Evolutionary conservation across 441 rosid genomes (phyloP).

Genomic region (Bocquillonia castaneifolia): DNA sequence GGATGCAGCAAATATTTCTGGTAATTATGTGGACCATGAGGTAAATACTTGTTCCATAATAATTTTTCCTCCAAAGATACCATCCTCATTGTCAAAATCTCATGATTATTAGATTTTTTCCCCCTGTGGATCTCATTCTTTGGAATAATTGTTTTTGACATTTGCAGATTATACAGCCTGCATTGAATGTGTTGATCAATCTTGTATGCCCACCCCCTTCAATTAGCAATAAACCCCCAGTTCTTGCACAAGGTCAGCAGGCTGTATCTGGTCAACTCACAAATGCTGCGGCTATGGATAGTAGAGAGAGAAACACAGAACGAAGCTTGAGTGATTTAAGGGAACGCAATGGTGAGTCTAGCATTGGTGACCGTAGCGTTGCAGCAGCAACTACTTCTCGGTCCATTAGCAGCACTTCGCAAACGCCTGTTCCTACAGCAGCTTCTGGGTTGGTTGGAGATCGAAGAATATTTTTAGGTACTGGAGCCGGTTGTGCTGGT

Average conservation of each 20-base stretch:
- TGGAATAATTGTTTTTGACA: neutral
- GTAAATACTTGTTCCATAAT: slow-evolving; percentile 31
- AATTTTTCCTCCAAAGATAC: neutral
- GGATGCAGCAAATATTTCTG: slow-evolving; percentile 85
- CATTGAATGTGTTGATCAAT: slow-evolving; percentile 82
- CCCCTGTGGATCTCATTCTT: neutral
- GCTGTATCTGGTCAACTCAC: slow-evolving; percentile 45
- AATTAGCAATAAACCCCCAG: slow-evolving; percentile 77
- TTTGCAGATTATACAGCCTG: slow-evolving; percentile 91
- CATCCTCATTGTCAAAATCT: neutral
- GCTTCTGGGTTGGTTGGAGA: slow-evolving; percentile 97
- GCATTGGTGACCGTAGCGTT: slow-evolving; percentile 42
- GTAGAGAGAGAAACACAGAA: slow-evolving; percentile 44
- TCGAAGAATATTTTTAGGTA: slow-evolving; percentile 89
- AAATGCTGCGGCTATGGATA: slow-evolving; percentile 37
- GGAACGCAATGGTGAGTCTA: slow-evolving; percentile 55
- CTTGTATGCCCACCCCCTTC: slow-evolving; percentile 99
- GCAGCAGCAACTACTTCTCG: slow-evolving; percentile 35
- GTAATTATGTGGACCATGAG: slow-evolving; percentile 92
- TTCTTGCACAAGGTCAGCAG: slow-evolving; percentile 59
- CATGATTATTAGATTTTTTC: neutral
- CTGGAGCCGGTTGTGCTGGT: slow-evolving; percentile 95
- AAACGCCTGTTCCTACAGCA: slow-evolving; percentile 54
- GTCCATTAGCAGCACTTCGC: slow-evolving; percentile 44
- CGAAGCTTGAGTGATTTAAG: slow-evolving; percentile 48